phyloP scores from a whole-genome alignment of 306 rosid genomes.

The Begonia peltatifolia region DNA sequence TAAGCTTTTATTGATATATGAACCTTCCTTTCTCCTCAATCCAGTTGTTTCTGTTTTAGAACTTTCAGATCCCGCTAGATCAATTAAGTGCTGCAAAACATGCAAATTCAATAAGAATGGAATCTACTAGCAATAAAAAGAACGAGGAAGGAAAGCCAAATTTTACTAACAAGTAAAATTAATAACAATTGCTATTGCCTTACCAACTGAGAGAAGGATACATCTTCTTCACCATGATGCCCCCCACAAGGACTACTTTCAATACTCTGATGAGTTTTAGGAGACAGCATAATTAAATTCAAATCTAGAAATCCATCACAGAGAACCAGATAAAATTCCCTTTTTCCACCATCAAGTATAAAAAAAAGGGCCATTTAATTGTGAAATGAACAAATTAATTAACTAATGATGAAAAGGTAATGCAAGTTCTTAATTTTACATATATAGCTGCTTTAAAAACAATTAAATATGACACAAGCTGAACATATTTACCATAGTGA shows the following conservation, averaged over 20 bases:
- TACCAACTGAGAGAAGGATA: slow-evolving; percentile 74
- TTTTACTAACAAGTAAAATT: neutral
- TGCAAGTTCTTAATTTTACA: neutral
- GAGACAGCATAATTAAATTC: slow-evolving; percentile 5
- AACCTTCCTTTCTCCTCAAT: slow-evolving; percentile 78
- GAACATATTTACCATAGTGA: slow-evolving; percentile 56
- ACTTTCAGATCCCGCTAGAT: slow-evolving; percentile 94
- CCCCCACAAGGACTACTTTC: slow-evolving; percentile 74
- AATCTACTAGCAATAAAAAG: slow-evolving; percentile 5
- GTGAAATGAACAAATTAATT: neutral
- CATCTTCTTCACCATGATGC: slow-evolving; percentile 61
- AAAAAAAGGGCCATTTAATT: neutral
- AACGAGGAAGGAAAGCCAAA: neutral
- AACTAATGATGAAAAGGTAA: neutral
- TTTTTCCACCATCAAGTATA: too few species aligned
- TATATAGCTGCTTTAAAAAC: neutral
- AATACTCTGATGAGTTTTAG: slow-evolving; percentile 42
- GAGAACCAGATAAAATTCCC: too few species aligned
- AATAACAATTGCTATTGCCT: neutral
- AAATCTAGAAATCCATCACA: neutral
- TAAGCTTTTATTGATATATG: slow-evolving; percentile 79
- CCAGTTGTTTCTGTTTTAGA: slow-evolving; percentile 87
- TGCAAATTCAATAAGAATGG: slow-evolving; percentile 7
- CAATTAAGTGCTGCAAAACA: slow-evolving; percentile 73
- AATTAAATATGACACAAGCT: neutral